Evolutionary conservation across 2,329 filamentous ascomycete genomes (phyloP).

Genomic region (Apiospora hydei): DNA sequence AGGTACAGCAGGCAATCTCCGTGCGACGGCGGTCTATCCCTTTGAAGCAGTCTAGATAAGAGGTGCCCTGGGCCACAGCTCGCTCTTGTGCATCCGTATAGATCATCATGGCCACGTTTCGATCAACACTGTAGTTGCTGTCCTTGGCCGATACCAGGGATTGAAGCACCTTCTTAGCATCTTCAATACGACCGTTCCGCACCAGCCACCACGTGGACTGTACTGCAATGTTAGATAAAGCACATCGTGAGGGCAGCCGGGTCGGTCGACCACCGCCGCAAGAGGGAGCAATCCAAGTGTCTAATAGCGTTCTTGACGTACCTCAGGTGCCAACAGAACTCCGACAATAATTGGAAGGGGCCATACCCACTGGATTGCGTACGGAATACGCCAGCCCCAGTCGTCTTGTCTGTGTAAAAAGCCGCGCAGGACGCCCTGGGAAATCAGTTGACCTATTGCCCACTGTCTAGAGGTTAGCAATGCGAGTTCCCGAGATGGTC

Average conservation of each 20-base stretch:
- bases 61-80: constrained; percentile 49
- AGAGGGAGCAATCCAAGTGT: not conserved
- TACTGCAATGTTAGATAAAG: not conserved
- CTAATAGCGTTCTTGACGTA: constrained; percentile 13
- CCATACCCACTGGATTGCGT: constrained; percentile 50
- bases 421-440: constrained; percentile 44
- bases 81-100: constrained; percentile 47
- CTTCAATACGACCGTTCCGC: constrained; percentile 35
- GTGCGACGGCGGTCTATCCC: constrained; percentile 44
- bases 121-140: constrained; percentile 47
- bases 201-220: constrained; percentile 28
- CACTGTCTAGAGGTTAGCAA: constrained; percentile 32
- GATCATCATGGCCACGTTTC: constrained; percentile 50
- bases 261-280: not conserved
- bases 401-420: constrained; percentile 40
- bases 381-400: constrained; percentile 49
- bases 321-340: constrained; percentile 31
- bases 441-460: constrained; percentile 48
- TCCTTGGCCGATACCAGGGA: constrained; percentile 55
- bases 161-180: constrained; percentile 40
- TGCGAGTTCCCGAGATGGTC: not conserved
- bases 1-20: constrained; percentile 39
- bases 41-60: constrained; percentile 48
- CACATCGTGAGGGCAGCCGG: not conserved
- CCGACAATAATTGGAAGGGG: constrained; percentile 34